phyloP scores from a whole-genome alignment of 768 basidiomycete genomes.

The Podaxis sp. region DNA sequence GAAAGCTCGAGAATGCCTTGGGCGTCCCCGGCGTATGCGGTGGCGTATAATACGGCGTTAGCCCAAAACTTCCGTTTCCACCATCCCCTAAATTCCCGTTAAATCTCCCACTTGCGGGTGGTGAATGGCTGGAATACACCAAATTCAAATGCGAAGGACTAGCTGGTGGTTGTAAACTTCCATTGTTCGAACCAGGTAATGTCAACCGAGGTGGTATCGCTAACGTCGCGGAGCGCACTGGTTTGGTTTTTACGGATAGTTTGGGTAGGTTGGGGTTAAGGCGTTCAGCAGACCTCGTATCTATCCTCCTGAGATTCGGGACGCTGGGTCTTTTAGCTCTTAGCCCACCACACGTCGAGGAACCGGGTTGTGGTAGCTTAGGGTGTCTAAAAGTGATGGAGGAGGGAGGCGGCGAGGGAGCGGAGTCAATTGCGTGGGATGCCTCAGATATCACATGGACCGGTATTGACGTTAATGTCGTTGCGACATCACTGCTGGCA shows the following conservation, averaged over 20 bases:
- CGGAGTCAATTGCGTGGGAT: slow-evolving; percentile 33
- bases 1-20: slow-evolving; percentile 20
- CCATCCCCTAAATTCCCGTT: neutral
- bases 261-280: slow-evolving; percentile 45
- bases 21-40: slow-evolving; percentile 51
- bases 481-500: slow-evolving; percentile 6
- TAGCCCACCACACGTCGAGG: slow-evolving; percentile 27
- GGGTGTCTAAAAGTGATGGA: slow-evolving; percentile 47
- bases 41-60: slow-evolving; percentile 49
- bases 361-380: slow-evolving; percentile 36
- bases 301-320: slow-evolving; percentile 56
- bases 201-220: slow-evolving; percentile 43
- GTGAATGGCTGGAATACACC: slow-evolving; percentile 51
- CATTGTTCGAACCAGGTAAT: slow-evolving; percentile 17
- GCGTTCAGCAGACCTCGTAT: slow-evolving; percentile 55
- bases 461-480: slow-evolving; percentile 9
- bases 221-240: slow-evolving; percentile 55
- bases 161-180: slow-evolving; percentile 25
- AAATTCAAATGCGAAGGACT: slow-evolving; percentile 63
- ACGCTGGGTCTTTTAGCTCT: slow-evolving; percentile 40
- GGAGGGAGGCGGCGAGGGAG: slow-evolving; percentile 67
- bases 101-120: slow-evolving; percentile 15
- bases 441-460: slow-evolving; percentile 7
- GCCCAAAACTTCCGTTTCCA: slow-evolving; percentile 4
- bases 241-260: slow-evolving; percentile 57